These are phyloP conservation scores for Xylariaceae sp. DNA, from an alignment of 2,329 filamentous ascomycete species.

Conservation along the genomic window DNA sequence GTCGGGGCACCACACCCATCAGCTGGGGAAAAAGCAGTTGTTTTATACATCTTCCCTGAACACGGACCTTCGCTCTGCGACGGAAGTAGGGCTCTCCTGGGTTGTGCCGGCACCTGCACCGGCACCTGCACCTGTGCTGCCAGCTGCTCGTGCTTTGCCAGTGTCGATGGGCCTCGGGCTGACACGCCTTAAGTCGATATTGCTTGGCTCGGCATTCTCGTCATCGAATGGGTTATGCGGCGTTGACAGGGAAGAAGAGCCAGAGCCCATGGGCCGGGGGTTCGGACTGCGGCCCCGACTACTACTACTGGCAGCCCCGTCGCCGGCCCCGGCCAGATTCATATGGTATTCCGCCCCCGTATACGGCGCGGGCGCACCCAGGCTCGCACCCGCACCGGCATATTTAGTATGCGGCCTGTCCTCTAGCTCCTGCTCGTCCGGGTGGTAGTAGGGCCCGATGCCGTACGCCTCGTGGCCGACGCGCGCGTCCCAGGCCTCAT, in stretches of 20 bases:
- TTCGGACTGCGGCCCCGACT: conserved; percentile 40
- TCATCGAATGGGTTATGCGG: conserved; percentile 66
- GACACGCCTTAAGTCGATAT: conserved; percentile 60
- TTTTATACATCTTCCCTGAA: conserved; percentile 28
- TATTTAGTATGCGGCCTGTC: conserved; percentile 25
- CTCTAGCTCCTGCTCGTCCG: conserved; percentile 69
- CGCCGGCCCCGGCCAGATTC: conserved; percentile 33
- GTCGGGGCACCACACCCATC: too few species aligned
- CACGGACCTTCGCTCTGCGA: conserved; percentile 25
- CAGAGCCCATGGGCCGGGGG: too few species aligned
- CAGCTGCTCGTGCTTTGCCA: conserved; percentile 11
- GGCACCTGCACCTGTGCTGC: too few species aligned
- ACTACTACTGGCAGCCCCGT: conserved; percentile 23
- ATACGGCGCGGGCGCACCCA: conserved; percentile 8
- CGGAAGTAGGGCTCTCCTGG: conserved; percentile 26
- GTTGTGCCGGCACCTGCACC: conserved; percentile 7
- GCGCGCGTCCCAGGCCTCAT: conserved; percentile 79
- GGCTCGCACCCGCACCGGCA: background rate
- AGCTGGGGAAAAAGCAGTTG: too few species aligned
- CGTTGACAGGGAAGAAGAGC: too few species aligned
- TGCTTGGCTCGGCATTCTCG: conserved; percentile 54
- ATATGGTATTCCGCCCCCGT: conserved; percentile 40
- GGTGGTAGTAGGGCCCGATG: conserved; percentile 12
- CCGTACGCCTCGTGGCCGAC: conserved; percentile 61
- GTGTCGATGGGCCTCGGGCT: conserved; percentile 66